Base-by-base conservation (phyloP, 1,284 basidiomycete species). In the Microbotryum intermedium region DNA sequence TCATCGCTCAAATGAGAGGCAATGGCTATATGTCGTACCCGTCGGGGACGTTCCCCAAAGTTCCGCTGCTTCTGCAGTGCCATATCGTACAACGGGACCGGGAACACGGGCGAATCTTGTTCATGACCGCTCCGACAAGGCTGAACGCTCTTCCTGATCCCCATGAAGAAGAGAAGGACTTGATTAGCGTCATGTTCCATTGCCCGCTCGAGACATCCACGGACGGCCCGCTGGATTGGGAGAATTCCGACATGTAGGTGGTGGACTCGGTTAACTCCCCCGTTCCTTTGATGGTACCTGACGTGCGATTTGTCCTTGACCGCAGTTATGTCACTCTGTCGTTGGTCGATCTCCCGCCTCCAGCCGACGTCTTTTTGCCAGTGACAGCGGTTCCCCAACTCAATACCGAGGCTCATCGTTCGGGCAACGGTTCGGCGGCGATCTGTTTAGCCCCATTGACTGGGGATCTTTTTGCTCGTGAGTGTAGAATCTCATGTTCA, bases 191-290 rank as follows among this genome's bases (percentile, higher is more conserved):
- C 26, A 45, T 58, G 20, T 45, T 44, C 44, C 45, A 43, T 29
- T 58, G 57, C n/a, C 49, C 49, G n/a, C 44, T 58, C 26, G 50
- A 39, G 21, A 9, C 45, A 2, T 16, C n/a, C 11, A 11, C 46
- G 13, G 51, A 46, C 16, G 29, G 23, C 21, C 34, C 16, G 21
- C 18, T 53, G 9, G 39, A 51, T 34, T 58, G 57, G 57, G 30
- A 43, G 8, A n/a, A 45, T 21, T 21, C 57, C 28, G 57, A 58
- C 6, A 58, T 58, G 57, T 58, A n/a, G 25, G 57, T 47, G 21
- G 21, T 23, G 11, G 34, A 16, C 34, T 11, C 8, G 18, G 42
- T n/a, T n/a, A 6, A 44, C 34, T 16, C n/a, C 8, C 5, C 21
- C 25, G 21, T 7, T 42, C n/a, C 10, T 20, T 3, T 18, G 18